These are phyloP conservation scores for Linnemannia hyalina DNA, from an alignment of 192 early-diverging fungal genomes.

Conservation along the genomic window DNA sequence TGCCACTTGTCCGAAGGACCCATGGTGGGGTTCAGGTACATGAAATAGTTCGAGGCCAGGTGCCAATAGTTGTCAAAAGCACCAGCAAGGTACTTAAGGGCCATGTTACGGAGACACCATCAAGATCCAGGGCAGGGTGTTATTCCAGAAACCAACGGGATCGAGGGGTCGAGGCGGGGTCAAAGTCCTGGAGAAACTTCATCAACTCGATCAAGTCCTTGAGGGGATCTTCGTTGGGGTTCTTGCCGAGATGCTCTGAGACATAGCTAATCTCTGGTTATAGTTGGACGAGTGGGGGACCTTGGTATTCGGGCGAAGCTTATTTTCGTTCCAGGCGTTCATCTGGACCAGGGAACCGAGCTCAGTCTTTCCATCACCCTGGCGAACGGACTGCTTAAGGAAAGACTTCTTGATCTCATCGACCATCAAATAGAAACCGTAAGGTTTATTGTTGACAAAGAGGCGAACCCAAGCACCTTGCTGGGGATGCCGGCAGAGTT, in stretches of 20 bases:
- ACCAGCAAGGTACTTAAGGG: constrained; percentile 25
- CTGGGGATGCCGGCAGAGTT: constrained; percentile 38
- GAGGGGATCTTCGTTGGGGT: constrained; percentile 3
- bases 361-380: constrained; percentile 2
- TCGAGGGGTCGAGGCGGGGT: constrained; percentile 12
- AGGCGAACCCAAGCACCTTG: constrained; percentile 45
- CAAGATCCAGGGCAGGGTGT: constrained; percentile 18
- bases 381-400: constrained; percentile 46
- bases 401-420: constrained; percentile 54
- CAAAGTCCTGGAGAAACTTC: constrained; percentile 15
- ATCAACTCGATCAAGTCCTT: constrained; percentile 22
- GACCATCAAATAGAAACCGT: constrained; percentile 55
- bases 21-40: constrained; percentile 22
- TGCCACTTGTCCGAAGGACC: constrained; percentile 21
- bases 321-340: constrained; percentile 6
- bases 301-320: constrained; percentile 9
- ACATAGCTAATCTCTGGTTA: constrained; percentile 3
- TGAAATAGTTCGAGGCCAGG: constrained; percentile 21
- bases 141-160: constrained; percentile 10
- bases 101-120: constrained; percentile 28
- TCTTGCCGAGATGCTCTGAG: constrained; percentile 15
- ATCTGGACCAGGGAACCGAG: constrained; percentile 13
- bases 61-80: constrained; percentile 27
- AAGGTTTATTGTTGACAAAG: constrained; percentile 48
- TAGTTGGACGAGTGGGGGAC: constrained; percentile 12